A percentile compares a stretch with the other conserved stretches of the same genome.
Evolutionary conservation across 1,284 basidiomycete genomes (phyloP).

Genomic region (Cutaneotrichosporon sp.): DNA sequence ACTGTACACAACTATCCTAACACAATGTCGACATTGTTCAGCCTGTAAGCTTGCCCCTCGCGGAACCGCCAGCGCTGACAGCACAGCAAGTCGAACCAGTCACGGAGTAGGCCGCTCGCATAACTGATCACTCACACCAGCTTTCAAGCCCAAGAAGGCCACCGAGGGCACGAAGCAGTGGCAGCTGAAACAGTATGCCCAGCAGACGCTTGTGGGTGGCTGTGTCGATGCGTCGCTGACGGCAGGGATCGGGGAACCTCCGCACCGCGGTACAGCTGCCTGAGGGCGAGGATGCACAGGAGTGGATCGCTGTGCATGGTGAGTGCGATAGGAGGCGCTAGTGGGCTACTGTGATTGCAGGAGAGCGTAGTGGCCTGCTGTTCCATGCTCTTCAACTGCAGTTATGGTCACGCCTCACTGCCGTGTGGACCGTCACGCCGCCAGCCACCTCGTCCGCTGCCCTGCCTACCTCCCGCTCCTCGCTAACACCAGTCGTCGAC

Average conservation of each 20-base stretch:
- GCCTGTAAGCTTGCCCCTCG: constrained; percentile 14
- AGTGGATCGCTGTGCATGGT: constrained; percentile 97
- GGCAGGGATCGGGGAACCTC: constrained; percentile 85
- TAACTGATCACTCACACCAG: constrained; percentile 21
- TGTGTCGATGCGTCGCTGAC: neutral
- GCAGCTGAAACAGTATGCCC: constrained; percentile 93
- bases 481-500: constrained; percentile 64
- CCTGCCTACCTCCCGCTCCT: neutral
- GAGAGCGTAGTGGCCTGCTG: too few species aligned
- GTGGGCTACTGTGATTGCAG: too few species aligned
- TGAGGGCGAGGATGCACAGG: constrained; percentile 89
- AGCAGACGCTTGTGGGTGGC: constrained; percentile 74
- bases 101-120: constrained; percentile 28
- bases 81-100: constrained; percentile 39
- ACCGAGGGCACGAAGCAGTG: constrained; percentile 96
- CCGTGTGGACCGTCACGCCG: too few species aligned
- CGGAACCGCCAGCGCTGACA: constrained; percentile 15
- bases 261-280: constrained; percentile 83
- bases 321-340: constrained; percentile 35
- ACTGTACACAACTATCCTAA: neutral
- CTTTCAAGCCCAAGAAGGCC: constrained; percentile 96
- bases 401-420: too few species aligned
- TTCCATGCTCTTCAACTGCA: too few species aligned
- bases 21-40: constrained; percentile 41
- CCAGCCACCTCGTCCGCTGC: neutral